These are phyloP conservation scores for Scenedesmus sp. DNA, from an alignment of 163 green algal genomes.

Conservation along the genomic window DNA sequence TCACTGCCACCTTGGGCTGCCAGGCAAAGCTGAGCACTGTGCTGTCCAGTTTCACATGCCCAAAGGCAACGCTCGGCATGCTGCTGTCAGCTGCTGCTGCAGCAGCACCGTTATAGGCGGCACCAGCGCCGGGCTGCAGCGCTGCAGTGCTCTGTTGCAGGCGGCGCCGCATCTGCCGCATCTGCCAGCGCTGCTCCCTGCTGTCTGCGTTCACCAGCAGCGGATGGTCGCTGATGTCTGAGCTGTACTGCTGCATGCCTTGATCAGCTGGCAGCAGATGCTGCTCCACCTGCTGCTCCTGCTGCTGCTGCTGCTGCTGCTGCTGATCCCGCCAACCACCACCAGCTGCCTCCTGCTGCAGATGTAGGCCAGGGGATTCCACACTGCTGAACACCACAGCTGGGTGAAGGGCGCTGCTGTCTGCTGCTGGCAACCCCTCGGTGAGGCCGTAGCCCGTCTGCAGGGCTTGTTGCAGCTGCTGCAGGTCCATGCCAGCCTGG, in stretches of 20 bases:
- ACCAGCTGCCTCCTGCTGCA: background rate
- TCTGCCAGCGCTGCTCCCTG: constrained; percentile 10
- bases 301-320: background rate
- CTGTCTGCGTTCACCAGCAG: constrained; percentile 15
- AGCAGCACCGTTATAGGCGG: background rate
- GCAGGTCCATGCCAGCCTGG: background rate
- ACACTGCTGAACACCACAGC: background rate
- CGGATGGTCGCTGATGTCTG: background rate
- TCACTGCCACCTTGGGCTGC: constrained; percentile 18
- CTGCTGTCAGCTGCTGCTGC: constrained; percentile 23
- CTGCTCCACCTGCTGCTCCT: background rate
- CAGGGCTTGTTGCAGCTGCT: background rate
- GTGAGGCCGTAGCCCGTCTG: background rate
- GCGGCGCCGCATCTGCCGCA: background rate
- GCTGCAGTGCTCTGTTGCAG: constrained; percentile 28
- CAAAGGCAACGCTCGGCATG: background rate
- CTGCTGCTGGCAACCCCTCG: background rate
- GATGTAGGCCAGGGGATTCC: background rate
- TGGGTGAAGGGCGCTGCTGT: background rate
- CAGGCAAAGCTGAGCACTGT: constrained; percentile 10
- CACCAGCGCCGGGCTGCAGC: background rate
- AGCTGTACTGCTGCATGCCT: background rate
- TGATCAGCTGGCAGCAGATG: background rate
- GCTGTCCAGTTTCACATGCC: background rate
- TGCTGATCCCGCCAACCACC: background rate